Base-by-base conservation (phyloP, 164 flowering plant species). In the Macadamia integrifolia region DNA sequence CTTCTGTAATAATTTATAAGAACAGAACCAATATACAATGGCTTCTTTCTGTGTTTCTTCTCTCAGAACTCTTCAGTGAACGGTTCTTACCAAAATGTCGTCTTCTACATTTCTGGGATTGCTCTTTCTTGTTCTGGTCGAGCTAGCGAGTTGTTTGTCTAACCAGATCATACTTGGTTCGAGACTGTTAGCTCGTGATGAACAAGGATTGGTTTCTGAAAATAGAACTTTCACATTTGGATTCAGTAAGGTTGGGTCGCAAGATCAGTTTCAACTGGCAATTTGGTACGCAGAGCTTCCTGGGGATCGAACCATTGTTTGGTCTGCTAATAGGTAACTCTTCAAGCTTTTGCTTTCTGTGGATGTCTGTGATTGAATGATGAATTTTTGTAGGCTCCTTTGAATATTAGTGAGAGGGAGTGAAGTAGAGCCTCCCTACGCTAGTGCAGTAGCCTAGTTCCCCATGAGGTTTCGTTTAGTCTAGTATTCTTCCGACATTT, bases 181-280 rank as follows among this genome's bases (percentile, higher is more conserved):
- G 6, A 85, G 79, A 28, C 64, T 93, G 71, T 29, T 71, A 15
- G 94, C 92, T 6, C 64, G 75, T 2, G 78, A 83, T 30, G 66
- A 79, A 53, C 67, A 65, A 58, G 66, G 79, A 7, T 88, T 92
- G 98, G 74, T 83, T 53, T 93, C 97, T 0, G 86, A 82, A 1
- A 93, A 91, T 59, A 79, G 89, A 28, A 87, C 92, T 0, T 93
- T 93, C 74, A 92, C 92, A 3, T 86, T 93, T 50, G 97, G 97
- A 14, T 91, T 93, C 75, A 72, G 77, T 30, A 80, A 79, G 0
- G 29, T 42, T 5, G 76, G 71, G 29, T 62, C 66, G 1, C 30
- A n/a, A 28, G 81, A 81, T 60, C 77, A 69, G 14, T 84, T 80
- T 74, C 82, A 72, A 60, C 61, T 91, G 50, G 88, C 80, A 6